Base-by-base conservation (phyloP, 495 filamentous ascomycete genomes). In the Podospora pseudopauciseta region DNA sequence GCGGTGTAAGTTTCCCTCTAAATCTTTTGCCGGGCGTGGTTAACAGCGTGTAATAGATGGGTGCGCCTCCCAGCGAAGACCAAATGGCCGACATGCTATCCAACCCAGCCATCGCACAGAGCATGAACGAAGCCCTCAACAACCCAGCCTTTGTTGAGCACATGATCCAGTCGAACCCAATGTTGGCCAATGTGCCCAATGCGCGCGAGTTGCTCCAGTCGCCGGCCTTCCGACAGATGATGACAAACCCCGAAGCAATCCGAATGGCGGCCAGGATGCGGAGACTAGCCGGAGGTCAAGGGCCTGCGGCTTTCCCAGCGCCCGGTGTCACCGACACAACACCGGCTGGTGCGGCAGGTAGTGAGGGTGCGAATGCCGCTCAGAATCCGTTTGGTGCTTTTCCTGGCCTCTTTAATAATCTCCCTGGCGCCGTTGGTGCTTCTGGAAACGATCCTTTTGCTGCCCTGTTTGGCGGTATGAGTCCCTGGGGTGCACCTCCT, bases 81-180 rank as follows among this genome's bases (percentile, higher is more conserved):
- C 81, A 88, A 63, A 87, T 99, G 80, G 86, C 91, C 26, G 81
- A 86, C 58, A 92, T 97, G 89, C 88, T 99, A 60, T 87, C 89
- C 60, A 92, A 97, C 73, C 96, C 96, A 18, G 85, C 89, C 70
- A 88, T 96, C 61, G 87, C 90, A 68, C 88, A 90, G 32, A 88
- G 86, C 39, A 90, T 99, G 84, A 95, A 94, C 78, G 96, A 97
- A 79, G 93, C 94, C 32, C 87, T 99, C 70, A 89, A 93, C 73
- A 98, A 99, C 80, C 95, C 96, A 11, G 85, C 86, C 16, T 89
- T 98, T 75, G 86, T 98, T 70, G 92, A 97, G 70, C 89, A 94
- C 85, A 93, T 98, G 87, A 92, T 96, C 65, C 86, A 90, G 67
- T 86, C 90, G 62, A 96, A 94, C 75, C 96, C 96, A 9, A 89